Evolutionary conservation across 495 filamentous ascomycete genomes (phyloP).

Genomic region (Neurospora sp.): DNA sequence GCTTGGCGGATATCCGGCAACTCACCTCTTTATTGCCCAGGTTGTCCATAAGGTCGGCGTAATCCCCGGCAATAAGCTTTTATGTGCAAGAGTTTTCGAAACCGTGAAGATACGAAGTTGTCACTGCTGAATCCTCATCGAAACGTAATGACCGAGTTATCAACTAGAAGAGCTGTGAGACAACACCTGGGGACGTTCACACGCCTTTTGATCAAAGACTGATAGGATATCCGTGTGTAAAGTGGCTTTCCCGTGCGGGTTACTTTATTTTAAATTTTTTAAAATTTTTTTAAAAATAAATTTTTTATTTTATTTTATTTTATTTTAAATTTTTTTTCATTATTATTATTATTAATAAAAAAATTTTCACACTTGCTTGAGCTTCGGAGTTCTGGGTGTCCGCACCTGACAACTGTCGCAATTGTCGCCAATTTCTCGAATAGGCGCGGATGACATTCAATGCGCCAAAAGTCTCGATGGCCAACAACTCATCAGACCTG

Average conservation of each 20-base stretch:
- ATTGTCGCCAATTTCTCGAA: not conserved
- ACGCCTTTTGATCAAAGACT: not conserved
- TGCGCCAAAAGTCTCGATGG: not conserved
- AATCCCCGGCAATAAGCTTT: not conserved
- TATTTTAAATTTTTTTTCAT: too few relatives aligned
- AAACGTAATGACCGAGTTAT: not conserved
- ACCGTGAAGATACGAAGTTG: not conserved
- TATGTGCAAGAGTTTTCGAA: not conserved
- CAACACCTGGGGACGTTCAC: not conserved
- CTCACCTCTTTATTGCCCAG: not conserved
- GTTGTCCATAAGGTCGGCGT: not conserved
- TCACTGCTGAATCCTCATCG: not conserved
- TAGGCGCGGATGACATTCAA: not conserved
- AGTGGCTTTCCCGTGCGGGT: not conserved
- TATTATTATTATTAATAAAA: too few relatives aligned
- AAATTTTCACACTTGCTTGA: not conserved
- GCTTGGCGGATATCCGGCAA: not conserved
- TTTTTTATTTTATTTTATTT: not conserved
- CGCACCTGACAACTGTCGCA: not conserved
- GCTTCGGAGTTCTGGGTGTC: not conserved
- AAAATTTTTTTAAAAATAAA: too few relatives aligned
- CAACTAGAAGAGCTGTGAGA: not conserved
- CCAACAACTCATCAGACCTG: not conserved
- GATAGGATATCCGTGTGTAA: not conserved
- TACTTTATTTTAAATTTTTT: not conserved